Evolutionary conservation across 148 eudicot species (phyloP).

Genomic region (Chenopodium album): DNA sequence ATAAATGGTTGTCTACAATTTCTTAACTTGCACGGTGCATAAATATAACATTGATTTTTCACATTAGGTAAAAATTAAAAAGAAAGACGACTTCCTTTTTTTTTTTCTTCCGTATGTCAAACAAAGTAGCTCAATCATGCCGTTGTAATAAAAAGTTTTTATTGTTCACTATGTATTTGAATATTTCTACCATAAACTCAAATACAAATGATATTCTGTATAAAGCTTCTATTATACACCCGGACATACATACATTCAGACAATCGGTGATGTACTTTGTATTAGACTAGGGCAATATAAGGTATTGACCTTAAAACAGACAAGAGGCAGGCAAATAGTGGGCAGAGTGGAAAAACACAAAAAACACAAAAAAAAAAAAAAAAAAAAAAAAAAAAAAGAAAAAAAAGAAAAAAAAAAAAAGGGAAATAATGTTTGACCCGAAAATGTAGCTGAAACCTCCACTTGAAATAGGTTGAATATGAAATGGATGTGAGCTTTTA

Average conservation of each 20-base stretch:
- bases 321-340: neutral
- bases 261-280: no score
- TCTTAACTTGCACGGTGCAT: neutral
- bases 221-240: no score
- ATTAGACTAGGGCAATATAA: neutral
- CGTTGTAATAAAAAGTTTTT: no score
- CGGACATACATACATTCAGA: no score
- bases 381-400: no score
- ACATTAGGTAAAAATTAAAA: neutral
- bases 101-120: neutral
- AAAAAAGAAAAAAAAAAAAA: no score
- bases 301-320: neutral
- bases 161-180: no score
- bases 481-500: neutral
- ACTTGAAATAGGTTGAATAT: neutral
- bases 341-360: neutral
- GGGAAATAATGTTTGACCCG: slow-evolving; percentile 4
- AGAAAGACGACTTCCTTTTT: neutral
- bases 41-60: neutral
- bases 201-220: no score
- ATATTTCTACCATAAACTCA: no score
- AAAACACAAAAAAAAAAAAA: no score
- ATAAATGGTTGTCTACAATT: neutral
- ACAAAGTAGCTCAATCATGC: neutral
- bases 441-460: neutral